Percentiles rank a stretch among this genome's conserved stretches.
These are phyloP conservation scores for Athelia psychrophila DNA, from an alignment of 1,284 basidiomycete species.

Conservation along the genomic window DNA sequence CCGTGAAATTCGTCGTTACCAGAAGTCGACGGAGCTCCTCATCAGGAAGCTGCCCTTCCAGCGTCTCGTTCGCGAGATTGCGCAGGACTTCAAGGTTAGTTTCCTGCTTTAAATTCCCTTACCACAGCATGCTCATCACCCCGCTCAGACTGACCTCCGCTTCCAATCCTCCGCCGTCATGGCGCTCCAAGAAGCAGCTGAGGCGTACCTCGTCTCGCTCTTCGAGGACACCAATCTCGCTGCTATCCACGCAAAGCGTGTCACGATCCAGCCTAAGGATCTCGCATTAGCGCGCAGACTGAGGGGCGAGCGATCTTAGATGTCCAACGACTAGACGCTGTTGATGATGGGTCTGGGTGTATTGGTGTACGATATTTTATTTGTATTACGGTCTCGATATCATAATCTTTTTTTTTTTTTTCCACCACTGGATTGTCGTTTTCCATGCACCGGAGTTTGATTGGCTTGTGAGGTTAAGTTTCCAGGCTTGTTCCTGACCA, in stretches of 20 bases:
- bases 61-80: slow-evolving; percentile 72
- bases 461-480: no score
- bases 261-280: slow-evolving; percentile 75
- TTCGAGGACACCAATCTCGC: slow-evolving; percentile 74
- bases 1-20: slow-evolving; percentile 83
- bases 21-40: slow-evolving; percentile 78
- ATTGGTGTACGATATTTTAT: slow-evolving; percentile 1
- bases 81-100: slow-evolving; percentile 69
- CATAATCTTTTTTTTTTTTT: background rate
- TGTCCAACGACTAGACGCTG: no score
- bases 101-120: slow-evolving; percentile 11
- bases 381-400: background rate
- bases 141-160: slow-evolving; percentile 66
- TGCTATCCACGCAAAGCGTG: slow-evolving; percentile 74
- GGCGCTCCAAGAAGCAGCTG: slow-evolving; percentile 77
- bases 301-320: slow-evolving; percentile 2
- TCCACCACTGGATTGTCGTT: background rate
- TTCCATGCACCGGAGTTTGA: no score
- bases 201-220: slow-evolving; percentile 78
- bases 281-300: slow-evolving; percentile 1
- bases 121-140: slow-evolving; percentile 12
- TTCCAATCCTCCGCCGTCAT: slow-evolving; percentile 76
- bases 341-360: background rate
- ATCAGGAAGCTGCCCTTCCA: slow-evolving; percentile 82
- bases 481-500: no score